These are phyloP conservation scores for Dothistroma septosporum DNA, from an alignment of 2,329 filamentous ascomycete genomes.

Conservation along the genomic window DNA sequence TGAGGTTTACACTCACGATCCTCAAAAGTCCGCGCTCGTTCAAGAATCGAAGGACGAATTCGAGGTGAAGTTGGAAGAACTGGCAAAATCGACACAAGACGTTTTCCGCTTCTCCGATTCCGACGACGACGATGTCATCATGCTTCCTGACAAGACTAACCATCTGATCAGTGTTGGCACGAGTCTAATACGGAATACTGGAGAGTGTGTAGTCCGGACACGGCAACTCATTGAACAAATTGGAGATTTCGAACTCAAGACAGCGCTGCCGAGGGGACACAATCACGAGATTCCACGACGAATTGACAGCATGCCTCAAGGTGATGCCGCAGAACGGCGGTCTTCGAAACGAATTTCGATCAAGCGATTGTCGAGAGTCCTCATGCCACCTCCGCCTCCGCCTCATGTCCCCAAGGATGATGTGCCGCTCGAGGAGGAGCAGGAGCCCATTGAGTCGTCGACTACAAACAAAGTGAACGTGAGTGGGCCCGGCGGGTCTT, in stretches of 20 bases:
- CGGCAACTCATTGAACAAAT: slow-evolving; percentile 81
- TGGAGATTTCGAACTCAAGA: slow-evolving; percentile 32
- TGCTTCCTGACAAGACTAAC: slow-evolving; percentile 56
- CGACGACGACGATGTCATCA: slow-evolving; percentile 68
- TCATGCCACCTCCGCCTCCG: slow-evolving; percentile 16
- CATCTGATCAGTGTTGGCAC: slow-evolving; percentile 31
- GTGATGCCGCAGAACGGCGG: slow-evolving; percentile 1
- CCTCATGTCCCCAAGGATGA: slow-evolving; percentile 3
- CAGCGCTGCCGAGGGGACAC: not conserved
- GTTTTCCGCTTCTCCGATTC: slow-evolving; percentile 66
- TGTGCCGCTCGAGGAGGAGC: not conserved
- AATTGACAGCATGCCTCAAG: slow-evolving; percentile 9
- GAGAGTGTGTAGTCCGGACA: slow-evolving; percentile 84
- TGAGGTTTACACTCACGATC: slow-evolving; percentile 73
- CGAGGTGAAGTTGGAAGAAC: slow-evolving; percentile 72
- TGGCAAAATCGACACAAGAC: slow-evolving; percentile 76
- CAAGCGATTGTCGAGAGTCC: slow-evolving; percentile 19
- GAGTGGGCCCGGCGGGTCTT: slow-evolving; percentile 1
- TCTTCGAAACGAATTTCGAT: slow-evolving; percentile 21
- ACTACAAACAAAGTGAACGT: not conserved
- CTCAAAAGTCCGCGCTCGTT: slow-evolving; percentile 62
- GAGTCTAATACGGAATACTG: slow-evolving; percentile 66
- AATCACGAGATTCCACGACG: slow-evolving; percentile 13
- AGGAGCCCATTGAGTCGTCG: not conserved
- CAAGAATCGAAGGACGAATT: slow-evolving; percentile 68